Percentiles rank a stretch among this genome's conserved stretches.
Conservation (phyloP, 805 yeast species). For the Candida chauliodis region DNA sequence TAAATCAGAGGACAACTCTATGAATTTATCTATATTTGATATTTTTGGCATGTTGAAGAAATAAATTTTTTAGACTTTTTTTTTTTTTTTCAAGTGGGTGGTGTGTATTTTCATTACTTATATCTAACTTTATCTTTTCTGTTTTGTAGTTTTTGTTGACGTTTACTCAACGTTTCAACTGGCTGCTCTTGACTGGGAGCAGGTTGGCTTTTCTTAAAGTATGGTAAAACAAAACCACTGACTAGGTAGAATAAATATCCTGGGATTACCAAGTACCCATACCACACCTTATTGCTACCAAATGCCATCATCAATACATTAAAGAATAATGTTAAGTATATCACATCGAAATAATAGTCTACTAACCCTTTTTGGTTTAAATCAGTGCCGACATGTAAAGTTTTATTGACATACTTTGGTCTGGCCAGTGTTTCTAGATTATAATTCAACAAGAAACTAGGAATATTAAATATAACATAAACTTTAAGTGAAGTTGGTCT, state of each 20-base stretch:
- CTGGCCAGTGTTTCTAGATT: conserved; percentile 58
- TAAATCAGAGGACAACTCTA: conserved; percentile 27
- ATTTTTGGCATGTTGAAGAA: conserved; percentile 10
- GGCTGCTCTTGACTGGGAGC: conserved; percentile 8
- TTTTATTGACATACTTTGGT: conserved; percentile 46
- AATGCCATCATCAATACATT: conserved; percentile 50
- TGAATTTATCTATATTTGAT: conserved; percentile 22
- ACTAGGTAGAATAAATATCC: conserved; percentile 48
- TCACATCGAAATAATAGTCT: conserved; percentile 68
- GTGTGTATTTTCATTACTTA: conserved; percentile 11
- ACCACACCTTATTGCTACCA: conserved; percentile 64
- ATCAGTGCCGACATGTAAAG: conserved; percentile 58
- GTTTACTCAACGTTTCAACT: conserved; percentile 19
- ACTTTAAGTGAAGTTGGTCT: conserved; percentile 47
- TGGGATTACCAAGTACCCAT: conserved; percentile 49
- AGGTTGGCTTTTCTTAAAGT: conserved; percentile 9
- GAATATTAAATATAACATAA: conserved; percentile 31
- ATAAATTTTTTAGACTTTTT: too few relatives aligned
- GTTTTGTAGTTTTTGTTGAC: conserved; percentile 25
- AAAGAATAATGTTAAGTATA: conserved; percentile 61
- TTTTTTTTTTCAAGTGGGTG: background rate
- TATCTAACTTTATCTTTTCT: conserved; percentile 24
- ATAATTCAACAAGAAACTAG: conserved; percentile 44
- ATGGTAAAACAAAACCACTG: conserved; percentile 31
- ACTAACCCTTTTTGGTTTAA: conserved; percentile 54